These are phyloP conservation scores for Cercospora janseana DNA, from an alignment of 2,329 filamentous ascomycete species.

Conservation along the genomic window DNA sequence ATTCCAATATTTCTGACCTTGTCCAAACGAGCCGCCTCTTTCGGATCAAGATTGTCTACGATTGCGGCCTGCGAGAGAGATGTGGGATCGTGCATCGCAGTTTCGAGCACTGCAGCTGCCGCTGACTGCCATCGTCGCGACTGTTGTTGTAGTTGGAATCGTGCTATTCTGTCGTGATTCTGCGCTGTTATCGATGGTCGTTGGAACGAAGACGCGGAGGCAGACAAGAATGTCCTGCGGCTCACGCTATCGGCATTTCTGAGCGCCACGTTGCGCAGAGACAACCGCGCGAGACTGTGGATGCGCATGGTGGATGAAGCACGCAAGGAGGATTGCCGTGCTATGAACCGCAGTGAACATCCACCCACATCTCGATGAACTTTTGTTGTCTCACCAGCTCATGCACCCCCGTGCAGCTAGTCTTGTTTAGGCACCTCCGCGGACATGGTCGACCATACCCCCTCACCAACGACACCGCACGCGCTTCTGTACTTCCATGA, in stretches of 20 bases:
- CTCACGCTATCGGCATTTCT: slow-evolving; percentile 20
- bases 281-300: slow-evolving; percentile 29
- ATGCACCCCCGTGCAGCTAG: not conserved
- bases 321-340: not conserved
- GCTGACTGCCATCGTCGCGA: slow-evolving; percentile 32
- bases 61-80: slow-evolving; percentile 63
- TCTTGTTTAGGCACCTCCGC: slow-evolving; percentile 2
- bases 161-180: slow-evolving; percentile 32
- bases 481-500: no score
- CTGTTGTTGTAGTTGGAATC: slow-evolving; percentile 16
- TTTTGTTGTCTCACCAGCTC: slow-evolving; percentile 7
- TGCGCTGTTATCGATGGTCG: slow-evolving; percentile 25
- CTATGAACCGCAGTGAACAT: not conserved
- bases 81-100: slow-evolving; percentile 57
- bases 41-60: slow-evolving; percentile 74
- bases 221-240: slow-evolving; percentile 29
- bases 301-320: slow-evolving; percentile 23
- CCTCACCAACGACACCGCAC: not conserved
- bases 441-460: not conserved
- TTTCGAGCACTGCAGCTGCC: slow-evolving; percentile 47
- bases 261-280: slow-evolving; percentile 30
- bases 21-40: slow-evolving; percentile 73
- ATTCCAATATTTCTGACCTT: slow-evolving; percentile 96
- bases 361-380: not conserved
- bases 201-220: slow-evolving; percentile 20